Conservation (phyloP, 176 grass and related monocot genomes). For the Raddia guianensis region DNA sequence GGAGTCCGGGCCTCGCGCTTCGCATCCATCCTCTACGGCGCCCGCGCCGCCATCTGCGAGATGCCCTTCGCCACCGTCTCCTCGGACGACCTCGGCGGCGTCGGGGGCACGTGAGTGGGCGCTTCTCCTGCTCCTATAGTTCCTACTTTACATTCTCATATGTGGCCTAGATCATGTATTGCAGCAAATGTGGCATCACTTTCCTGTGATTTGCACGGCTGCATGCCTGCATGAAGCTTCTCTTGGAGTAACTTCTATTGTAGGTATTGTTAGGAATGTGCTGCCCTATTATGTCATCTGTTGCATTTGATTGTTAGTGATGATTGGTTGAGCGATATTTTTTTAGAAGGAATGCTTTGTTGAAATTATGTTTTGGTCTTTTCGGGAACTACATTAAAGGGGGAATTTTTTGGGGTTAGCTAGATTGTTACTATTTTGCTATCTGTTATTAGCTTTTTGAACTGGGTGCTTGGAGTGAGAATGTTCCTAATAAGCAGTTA, state of each 20-base stretch:
- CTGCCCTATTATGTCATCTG: neutral
- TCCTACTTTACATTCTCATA: neutral
- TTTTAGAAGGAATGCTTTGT: neutral
- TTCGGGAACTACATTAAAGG: neutral
- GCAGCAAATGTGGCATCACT: conserved; percentile 8
- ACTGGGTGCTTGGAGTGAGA: neutral
- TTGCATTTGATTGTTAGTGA: neutral
- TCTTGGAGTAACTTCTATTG: neutral
- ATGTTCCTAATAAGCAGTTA: neutral
- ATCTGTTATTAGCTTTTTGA: neutral
- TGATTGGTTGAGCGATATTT: conserved; percentile 7
- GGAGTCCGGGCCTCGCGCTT: conserved; percentile 91
- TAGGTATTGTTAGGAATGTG: neutral
- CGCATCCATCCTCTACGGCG: conserved; percentile 69
- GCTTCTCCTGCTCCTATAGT: neutral
- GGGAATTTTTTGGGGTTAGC: neutral
- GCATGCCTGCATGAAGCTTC: neutral
- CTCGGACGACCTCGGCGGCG: conserved; percentile 59
- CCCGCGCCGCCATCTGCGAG: conserved; percentile 83
- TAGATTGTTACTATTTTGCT: neutral
- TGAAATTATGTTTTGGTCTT: neutral
- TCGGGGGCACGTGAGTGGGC: conserved; percentile 88
- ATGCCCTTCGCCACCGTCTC: conserved; percentile 88
- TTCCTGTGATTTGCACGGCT: neutral
- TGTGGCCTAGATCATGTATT: neutral